A percentile compares a stretch with the other conserved stretches of the same genome.
Evolutionary conservation across 2,329 filamentous ascomycete genomes (phyloP).

Genomic region (Colletotrichum falcatum): DNA sequence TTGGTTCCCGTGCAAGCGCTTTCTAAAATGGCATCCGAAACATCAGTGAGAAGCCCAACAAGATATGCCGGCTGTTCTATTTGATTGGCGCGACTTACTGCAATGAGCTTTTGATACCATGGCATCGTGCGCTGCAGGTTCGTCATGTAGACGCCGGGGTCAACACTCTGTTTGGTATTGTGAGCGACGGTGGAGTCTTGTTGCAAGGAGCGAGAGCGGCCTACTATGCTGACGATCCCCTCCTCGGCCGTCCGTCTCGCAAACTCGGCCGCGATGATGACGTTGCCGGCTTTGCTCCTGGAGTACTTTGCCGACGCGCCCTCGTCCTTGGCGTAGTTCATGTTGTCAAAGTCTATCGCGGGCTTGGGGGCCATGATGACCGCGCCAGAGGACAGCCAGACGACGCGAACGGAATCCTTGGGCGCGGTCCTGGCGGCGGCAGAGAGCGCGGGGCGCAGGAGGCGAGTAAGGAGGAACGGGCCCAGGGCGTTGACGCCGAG

Average conservation of each 20-base stretch:
- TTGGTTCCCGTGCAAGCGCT: slow-evolving; percentile 42
- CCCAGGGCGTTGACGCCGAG: slow-evolving; percentile 48
- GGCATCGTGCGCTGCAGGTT: slow-evolving; percentile 34
- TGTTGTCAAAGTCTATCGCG: slow-evolving; percentile 48
- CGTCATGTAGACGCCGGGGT: slow-evolving; percentile 35
- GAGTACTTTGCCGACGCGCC: slow-evolving; percentile 44
- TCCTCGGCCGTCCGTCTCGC: slow-evolving; percentile 39
- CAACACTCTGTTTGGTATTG: neutral
- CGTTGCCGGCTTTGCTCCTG: slow-evolving; percentile 48
- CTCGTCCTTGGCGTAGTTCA: slow-evolving; percentile 46
- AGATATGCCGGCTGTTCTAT: no score
- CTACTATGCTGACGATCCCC: slow-evolving; percentile 16
- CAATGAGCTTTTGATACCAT: neutral
- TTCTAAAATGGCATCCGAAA: slow-evolving; percentile 13
- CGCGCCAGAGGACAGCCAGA: slow-evolving; percentile 48
- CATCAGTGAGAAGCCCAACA: no score
- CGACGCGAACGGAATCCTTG: slow-evolving; percentile 44
- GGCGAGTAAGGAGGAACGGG: slow-evolving; percentile 47
- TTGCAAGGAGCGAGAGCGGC: no score
- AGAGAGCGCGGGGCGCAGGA: slow-evolving; percentile 45
- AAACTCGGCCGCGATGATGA: slow-evolving; percentile 47
- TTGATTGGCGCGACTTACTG: neutral
- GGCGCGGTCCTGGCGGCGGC: slow-evolving; percentile 45
- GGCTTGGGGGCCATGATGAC: slow-evolving; percentile 40
- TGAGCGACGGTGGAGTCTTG: neutral